Conservation (phyloP, 148 eudicot genomes). For the Vaccinium vitisidaea region DNA sequence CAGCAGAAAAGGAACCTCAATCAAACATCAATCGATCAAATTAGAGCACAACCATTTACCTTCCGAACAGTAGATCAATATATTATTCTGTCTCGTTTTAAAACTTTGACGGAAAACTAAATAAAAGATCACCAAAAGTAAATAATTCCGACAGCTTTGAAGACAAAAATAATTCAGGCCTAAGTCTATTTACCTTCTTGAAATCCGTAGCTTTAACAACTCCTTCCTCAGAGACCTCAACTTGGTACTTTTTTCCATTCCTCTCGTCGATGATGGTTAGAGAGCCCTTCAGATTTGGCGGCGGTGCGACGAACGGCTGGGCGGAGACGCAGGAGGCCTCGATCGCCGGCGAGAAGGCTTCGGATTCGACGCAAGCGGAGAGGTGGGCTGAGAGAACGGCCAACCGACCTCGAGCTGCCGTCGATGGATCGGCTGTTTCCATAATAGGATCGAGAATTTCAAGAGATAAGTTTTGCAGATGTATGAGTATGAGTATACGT, state of each 20-base stretch:
- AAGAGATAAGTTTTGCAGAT: background rate
- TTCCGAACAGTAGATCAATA: background rate
- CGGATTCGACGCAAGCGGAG: conserved; percentile 24
- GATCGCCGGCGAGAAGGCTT: conserved; percentile 29
- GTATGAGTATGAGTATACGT: background rate
- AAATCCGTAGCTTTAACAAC: conserved; percentile 80
- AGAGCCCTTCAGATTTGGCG: conserved; percentile 67
- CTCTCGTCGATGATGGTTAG: conserved; percentile 71
- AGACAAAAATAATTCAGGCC: background rate
- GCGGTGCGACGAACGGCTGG: conserved; percentile 49
- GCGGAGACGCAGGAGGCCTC: conserved; percentile 51
- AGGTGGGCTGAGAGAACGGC: conserved; percentile 90
- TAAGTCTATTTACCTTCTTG: conserved; percentile 58
- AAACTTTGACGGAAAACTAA: background rate
- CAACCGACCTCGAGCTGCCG: conserved; percentile 57
- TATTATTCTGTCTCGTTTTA: background rate
- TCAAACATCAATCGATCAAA: background rate
- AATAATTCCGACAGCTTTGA: background rate
- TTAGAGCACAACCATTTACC: background rate
- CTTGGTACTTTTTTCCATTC: conserved; percentile 70
- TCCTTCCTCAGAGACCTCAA: conserved; percentile 78
- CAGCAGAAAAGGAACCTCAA: background rate
- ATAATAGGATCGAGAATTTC: background rate
- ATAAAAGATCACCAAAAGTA: background rate
- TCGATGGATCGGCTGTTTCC: conserved; percentile 41